Base-by-base conservation (phyloP, 2,329 filamentous ascomycete species). In the Cytospora chrysosperma region DNA sequence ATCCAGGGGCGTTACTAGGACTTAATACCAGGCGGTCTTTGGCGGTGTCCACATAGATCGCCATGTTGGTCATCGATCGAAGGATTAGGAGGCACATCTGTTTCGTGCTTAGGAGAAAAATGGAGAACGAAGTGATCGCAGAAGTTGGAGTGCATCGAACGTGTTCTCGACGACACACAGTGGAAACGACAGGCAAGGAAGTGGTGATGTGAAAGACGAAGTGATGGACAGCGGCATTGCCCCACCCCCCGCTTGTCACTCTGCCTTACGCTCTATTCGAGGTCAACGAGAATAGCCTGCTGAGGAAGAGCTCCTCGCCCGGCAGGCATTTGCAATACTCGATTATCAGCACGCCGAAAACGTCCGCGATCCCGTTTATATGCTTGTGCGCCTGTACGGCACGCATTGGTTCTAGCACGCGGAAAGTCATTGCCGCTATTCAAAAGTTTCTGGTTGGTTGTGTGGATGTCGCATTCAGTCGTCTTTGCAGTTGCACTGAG, bases 1-100 rank as follows among this genome's bases (percentile, higher is more conserved):
- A 65, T 62, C 58, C 52, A 60, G 17, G 50, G 63, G 63, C 63
- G 63, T 65, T 65, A 24, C 50, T 57, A 37, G 63, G 63, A 60
- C 37, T 59, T 62, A 62, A 65, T 65, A 65, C 63, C 63, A 65
- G 60, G 60, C 24, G 60, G 55, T 53, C 56, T 60, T 55, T 21
- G 63, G 63, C 56, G 52, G 56, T 53, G 56, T 50, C 54, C 56
- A 63, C 53, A 56, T 63, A 58, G 52, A 52, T 63, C 53, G 58
- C 51, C 50, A 54, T 27, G n/a, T 60, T n/a, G 40, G 30, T 55
- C 40, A 59, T 57, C 59, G 34, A 61, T 54, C 37, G 30, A 51
- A 26, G 50, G 21, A 56, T 32, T 55, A 17, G 57, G 58, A 30
- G 47, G 62, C 27, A 61, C 49, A 43, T 27, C 58, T 28, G 34